Base-by-base conservation (phyloP, 129 eudicot genomes). In the Glebionis coronaria region DNA sequence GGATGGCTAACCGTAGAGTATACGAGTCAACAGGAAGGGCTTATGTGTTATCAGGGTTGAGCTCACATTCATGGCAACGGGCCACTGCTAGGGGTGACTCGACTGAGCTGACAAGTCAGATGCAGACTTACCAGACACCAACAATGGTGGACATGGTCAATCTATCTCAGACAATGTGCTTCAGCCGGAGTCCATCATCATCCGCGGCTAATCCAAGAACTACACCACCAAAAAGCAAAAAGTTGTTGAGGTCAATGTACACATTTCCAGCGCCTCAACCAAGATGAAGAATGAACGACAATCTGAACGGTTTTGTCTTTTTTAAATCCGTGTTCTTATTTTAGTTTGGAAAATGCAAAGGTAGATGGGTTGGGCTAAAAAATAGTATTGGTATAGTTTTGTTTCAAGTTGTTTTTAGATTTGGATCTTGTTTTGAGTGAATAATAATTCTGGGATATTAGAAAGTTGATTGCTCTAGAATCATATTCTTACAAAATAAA, bases 1-100 rank as follows among this genome's bases (percentile, higher is more conserved):
- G 96, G 73, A 87, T 91, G 97, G 86, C 78, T 0, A 91, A 78
- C 52, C 78, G 83, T 9, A 87, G 73, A 3, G 81, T 82, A 8
- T 91, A 91, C 4, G 97, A 91, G 78, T 28, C 85, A 2, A 75
- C 91, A 0, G 97, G 97, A 0, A 74, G 96, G 83, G 97, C 96
- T 49, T 91, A 88, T 38, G 90, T 85, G 18, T 64, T 91, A 67
- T 91, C 97, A 7, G 95, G 96, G 27, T 52, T 88, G 78, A 91
- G 94, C 56, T 91, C 97, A 45, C 97, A 91, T 62, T 88, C 94
- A 14, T 88, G 90, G 95, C 97, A 91, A 65, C 82, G 97, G 68
- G 97, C 97, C 38, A 87, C 97, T 40, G 88, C 97, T 5, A 66
- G 95, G 38, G 97, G 95, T 29, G 95, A 84, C 79, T 86, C 91